phyloP scores from a whole-genome alignment of 1,284 basidiomycete species.

The Apiotrichum mycotoxinovorans region DNA sequence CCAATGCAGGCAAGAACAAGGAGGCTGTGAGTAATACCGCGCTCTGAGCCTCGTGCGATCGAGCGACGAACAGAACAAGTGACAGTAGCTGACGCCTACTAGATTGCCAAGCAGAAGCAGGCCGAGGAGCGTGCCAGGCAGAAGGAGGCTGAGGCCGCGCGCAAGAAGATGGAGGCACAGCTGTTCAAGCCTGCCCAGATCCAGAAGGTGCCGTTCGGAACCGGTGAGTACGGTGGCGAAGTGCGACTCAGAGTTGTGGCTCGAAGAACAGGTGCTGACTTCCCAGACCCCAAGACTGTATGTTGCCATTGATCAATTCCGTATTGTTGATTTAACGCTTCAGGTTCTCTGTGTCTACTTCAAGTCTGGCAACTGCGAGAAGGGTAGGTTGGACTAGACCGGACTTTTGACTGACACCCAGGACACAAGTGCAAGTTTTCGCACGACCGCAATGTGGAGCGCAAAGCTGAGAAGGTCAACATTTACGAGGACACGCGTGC shows the following conservation, averaged over 20 bases:
- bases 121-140: conserved; percentile 70
- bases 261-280: conserved; percentile 3
- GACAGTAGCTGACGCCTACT: not conserved
- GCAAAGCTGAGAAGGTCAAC: conserved; percentile 96
- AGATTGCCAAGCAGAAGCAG: conserved; percentile 77
- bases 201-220: conserved; percentile 86
- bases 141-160: conserved; percentile 73
- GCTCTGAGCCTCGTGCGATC: not conserved
- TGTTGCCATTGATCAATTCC: conserved; percentile 1
- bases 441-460: conserved; percentile 79
- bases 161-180: conserved; percentile 74
- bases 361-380: conserved; percentile 85
- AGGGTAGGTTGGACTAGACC: conserved; percentile 53
- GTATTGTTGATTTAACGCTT: not conserved
- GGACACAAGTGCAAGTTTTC: conserved; percentile 90
- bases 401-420: conserved; percentile 9
- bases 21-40: conserved; percentile 51
- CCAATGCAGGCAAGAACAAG: conserved; percentile 69
- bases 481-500: conserved; percentile 86
- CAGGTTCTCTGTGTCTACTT: conserved; percentile 75
- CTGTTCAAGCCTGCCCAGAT: conserved; percentile 64
- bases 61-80: too few species aligned
- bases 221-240: conserved; percentile 55
- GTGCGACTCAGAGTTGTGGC: not conserved
- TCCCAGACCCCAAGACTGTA: conserved; percentile 72